Evolutionary conservation across 768 basidiomycete genomes (phyloP), one percentile per base, ranked within the genome.

Genomic region (Naganishia randhawae): DNA sequence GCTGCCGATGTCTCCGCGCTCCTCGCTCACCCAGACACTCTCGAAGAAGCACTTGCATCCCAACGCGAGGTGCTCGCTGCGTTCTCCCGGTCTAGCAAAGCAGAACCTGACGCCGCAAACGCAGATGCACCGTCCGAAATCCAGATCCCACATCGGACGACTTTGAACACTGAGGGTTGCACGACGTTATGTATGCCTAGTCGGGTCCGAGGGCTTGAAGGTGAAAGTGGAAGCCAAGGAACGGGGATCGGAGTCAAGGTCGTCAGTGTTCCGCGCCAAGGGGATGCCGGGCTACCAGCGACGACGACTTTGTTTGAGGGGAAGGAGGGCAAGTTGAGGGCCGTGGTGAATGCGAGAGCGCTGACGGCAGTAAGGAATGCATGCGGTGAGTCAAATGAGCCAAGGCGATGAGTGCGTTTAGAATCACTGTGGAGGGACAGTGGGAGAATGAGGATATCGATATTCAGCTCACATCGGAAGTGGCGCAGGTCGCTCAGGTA

Each of bases 171-270:
- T 61, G 73, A 77, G 9, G 81, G 83, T 50, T 86, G 91, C 71
- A 87, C 83, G 0, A 82, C 84, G 0, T 82, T 96, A 2, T 89
- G 92, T 79, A 95, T 95, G 92, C 91, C 92, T 1, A 85, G 89
- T 8, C 84, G 88, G 29, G 82, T 88, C 11, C 48, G 17, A 22
- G 67, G n/a, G 11, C 66, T 67, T n/a, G 67, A 48, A 35, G 54
- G 63, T 4, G 16, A 14, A 27, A 39, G 29, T 16, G 31, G 76
- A 80, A 8, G 69, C 77, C 14, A 17, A 14, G 57, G 57, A 25
- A 61, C 57, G 1, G 57, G 88, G 0, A 81, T 88, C 2, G 82
- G 75, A 9, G 70, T 91, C 69, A 94, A 96, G 79, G 84, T 91
- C n/a, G 92, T 91, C 3, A 88, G 86, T 32, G 83, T 92, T 1